Evolutionary conservation across 1,139 yeast genomes (phyloP), one percentile per base, ranked within the genome.

Genomic region (Pneumocystis oryctolagi): DNA sequence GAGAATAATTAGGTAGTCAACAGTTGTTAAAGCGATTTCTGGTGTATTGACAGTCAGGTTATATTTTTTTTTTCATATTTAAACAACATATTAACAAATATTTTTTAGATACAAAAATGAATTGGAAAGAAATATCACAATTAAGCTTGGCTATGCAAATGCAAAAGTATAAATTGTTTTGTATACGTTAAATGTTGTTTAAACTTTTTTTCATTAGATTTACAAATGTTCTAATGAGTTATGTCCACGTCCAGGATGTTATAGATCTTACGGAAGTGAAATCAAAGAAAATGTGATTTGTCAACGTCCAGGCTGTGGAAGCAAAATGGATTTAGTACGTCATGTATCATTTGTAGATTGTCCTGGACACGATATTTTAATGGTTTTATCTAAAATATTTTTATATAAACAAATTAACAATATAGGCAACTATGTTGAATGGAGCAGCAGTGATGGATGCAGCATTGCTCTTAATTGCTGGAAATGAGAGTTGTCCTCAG

Each of bases 361-460:
- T 80, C 99, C 99, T 65, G 99, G 98, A 75, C 99, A 94, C 87
- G 99, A 94, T 81, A 92, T 94, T 80, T 85, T 94, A 75, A 94
- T 94, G 98, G 53, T 40, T 40, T 40, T 18, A 16, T 39, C 12
- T 34, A 6, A 34, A 34, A 34, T 6, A 8, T 16, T 18, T n/a
- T 18, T 5, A 18, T 5, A 40, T 18, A 18, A 18, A 12, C 28
- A 18, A 16, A 18, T 40, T 40, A 40, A 18, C 25, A n/a, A 18
- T 18, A 18, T 40, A 40, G 53, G 89, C 97, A 82, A 94, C 98
- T 70, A 94, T 94, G 99, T 85, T 94, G 83, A 90, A 97, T 61
- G 99, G 99, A 75, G 99, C 99, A 57, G 99, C 99, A 18, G 98
- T 94, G 69, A 94, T 94, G 99, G 99, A 94, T 77, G 99, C 98